A percentile compares a stretch with the other conserved stretches of the same genome.
These are phyloP conservation scores for Calocybe gangraenosa DNA, from an alignment of 768 basidiomycete genomes.

Conservation along the genomic window DNA sequence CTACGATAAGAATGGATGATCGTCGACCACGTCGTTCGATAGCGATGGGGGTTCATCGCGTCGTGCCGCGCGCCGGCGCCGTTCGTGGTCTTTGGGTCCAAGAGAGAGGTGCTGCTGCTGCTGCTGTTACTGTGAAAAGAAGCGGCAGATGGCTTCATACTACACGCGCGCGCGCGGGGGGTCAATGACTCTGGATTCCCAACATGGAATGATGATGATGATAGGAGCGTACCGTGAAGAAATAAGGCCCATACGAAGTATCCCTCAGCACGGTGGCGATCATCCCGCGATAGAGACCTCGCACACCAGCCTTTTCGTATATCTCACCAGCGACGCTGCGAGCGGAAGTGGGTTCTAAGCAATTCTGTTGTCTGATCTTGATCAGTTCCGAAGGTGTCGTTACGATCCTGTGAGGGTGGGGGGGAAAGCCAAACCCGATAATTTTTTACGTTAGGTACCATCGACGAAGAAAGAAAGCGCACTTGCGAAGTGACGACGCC, in stretches of 20 bases:
- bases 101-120: constrained; percentile 12
- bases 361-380: constrained; percentile 79
- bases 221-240: constrained; percentile 57
- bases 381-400: constrained; percentile 84
- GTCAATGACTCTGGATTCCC: background rate
- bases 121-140: constrained; percentile 15
- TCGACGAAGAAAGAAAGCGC: no score
- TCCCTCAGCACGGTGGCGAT: constrained; percentile 73
- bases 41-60: constrained; percentile 41
- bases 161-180: constrained; percentile 15
- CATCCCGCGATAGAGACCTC: constrained; percentile 75
- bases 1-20: constrained; percentile 53
- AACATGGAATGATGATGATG: background rate
- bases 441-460: no score
- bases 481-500: constrained; percentile 79
- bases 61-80: background rate
- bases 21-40: constrained; percentile 55
- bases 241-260: constrained; percentile 83
- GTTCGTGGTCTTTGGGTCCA: background rate
- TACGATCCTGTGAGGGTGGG: constrained; percentile 45
- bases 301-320: constrained; percentile 48
- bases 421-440: no score
- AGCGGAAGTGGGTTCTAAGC: constrained; percentile 44
- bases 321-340: constrained; percentile 53
- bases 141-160: constrained; percentile 64